phyloP scores from a whole-genome alignment of 164 flowering plant genomes.

The Kalanchoe fedtschenkoi region DNA sequence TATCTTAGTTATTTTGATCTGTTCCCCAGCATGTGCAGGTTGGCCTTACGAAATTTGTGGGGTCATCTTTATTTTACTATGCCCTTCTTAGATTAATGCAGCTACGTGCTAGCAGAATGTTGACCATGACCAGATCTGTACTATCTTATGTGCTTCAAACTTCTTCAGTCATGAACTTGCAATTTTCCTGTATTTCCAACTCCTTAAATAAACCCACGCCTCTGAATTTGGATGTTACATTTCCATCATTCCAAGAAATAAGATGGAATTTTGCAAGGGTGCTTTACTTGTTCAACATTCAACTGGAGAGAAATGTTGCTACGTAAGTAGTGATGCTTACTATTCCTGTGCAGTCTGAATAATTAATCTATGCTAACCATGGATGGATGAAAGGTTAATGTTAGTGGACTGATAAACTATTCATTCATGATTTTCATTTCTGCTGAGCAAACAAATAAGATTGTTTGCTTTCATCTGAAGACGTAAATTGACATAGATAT shows the following conservation, averaged over 20 bases:
- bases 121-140: conserved; percentile 20
- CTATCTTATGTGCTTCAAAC: conserved; percentile 22
- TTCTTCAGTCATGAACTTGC: conserved; percentile 24
- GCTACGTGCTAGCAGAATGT: conserved; percentile 13
- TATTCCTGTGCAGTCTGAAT: conserved; percentile 2
- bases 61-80: conserved; percentile 32
- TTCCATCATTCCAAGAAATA: conserved; percentile 67
- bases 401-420: too few species aligned
- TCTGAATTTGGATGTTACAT: conserved; percentile 68
- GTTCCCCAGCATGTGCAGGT: conserved; percentile 35
- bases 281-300: conserved; percentile 69
- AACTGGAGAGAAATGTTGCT: conserved; percentile 75
- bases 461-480: not conserved
- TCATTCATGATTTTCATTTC: too few species aligned
- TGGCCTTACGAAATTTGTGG: conserved; percentile 15
- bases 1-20: conserved; percentile 4
- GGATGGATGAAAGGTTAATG: not conserved
- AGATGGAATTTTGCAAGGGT: conserved; percentile 61
- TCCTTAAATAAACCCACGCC: conserved; percentile 70
- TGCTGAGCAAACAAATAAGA: not conserved
- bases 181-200: conserved; percentile 73
- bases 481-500: too few species aligned
- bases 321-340: conserved; percentile 44
- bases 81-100: conserved; percentile 25
- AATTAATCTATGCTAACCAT: not conserved